Evolutionary conservation across 2,329 filamentous ascomycete species (phyloP), one percentile per base, ranked within the genome.

Genomic region (Colletotrichum cereale): DNA sequence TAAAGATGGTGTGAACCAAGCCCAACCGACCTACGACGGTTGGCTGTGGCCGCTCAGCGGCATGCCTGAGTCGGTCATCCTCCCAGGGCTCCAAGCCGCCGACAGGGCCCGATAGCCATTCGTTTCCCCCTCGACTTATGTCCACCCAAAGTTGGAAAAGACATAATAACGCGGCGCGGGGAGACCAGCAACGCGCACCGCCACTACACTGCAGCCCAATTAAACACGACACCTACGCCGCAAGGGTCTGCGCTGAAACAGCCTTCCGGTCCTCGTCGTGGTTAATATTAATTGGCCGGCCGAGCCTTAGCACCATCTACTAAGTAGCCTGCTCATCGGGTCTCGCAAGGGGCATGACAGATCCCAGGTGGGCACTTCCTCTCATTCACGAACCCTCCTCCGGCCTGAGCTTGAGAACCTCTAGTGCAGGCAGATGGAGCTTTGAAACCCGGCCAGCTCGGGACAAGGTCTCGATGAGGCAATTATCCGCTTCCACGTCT

Each of bases 221-320:
- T 63, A 62, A 68, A 71, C 60, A 65, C 47, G 40, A n/a, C 36
- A 55, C n/a, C 55, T n/a, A 44, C 60, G 42, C 24, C 42, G 26
- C 34, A 55, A 63, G 60, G 72, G 52, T 52, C 56, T 48, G 42
- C 58, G 66, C 66, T 73, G 66, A 73, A 73, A 73, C 72, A 34
- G 31, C 21, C 24, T 29, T 60, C 52, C 40, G 58, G 53, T 69
- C 38, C 55, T 71, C 52, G 11, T 68, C 71, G 70, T 74, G 70
- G 66, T 71, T 48, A 10, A 38, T 24, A 40, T 48, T 57, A 42
- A 74, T 73, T 74, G 66, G 72, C 48, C 40, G 29, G 34, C n/a
- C n/a, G n/a, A n/a, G 21, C 26, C 18, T 16, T 31, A 53, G 29
- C 56, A 31, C 57, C 26, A 47, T 57, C 31, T 16, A n/a, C n/a